These are phyloP conservation scores for Torulaspora delbrueckii DNA, from an alignment of 805 yeast genomes.

Conservation along the genomic window DNA sequence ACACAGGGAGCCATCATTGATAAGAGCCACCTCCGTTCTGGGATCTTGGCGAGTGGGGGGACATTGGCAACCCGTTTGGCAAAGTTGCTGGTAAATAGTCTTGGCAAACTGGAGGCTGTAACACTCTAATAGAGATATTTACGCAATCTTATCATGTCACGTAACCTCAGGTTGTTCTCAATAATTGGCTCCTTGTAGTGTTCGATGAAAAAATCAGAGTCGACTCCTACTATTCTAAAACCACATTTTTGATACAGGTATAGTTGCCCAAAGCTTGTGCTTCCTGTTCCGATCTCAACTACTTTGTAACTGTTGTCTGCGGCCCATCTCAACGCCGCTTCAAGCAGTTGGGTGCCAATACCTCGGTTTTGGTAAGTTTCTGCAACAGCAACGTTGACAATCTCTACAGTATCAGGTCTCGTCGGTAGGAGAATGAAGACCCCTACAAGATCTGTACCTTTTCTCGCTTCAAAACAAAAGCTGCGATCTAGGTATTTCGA, in stretches of 20 bases:
- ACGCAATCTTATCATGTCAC: constrained; percentile 3
- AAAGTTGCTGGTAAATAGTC: not conserved
- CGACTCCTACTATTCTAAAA: constrained; percentile 1
- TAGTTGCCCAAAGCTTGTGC: constrained; percentile 3
- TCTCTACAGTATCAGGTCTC: constrained; percentile 1
- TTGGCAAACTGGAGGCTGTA: not conserved
- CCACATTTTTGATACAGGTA: constrained; percentile 5
- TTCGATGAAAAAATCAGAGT: constrained; percentile 1
- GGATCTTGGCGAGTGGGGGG: not conserved
- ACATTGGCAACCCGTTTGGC: not conserved
- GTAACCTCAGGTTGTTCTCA: constrained; percentile 2
- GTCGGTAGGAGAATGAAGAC: constrained; percentile 5
- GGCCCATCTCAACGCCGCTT: constrained; percentile 1
- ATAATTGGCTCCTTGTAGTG: constrained; percentile 2
- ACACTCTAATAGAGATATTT: not conserved
- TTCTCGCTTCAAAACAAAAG: constrained; percentile 5
- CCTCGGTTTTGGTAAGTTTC: constrained; percentile 1
- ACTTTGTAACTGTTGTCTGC: not conserved
- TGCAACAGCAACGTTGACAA: constrained; percentile 1
- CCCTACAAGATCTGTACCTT: not conserved
- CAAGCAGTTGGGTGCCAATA: not conserved
- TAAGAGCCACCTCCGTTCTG: not conserved
- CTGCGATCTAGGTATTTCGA: constrained; percentile 1
- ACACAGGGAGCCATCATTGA: not conserved
- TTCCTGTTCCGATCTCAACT: constrained; percentile 2